These are phyloP conservation scores for Saksenaea oblongispora DNA, from an alignment of 371 early-diverging fungal species.

Conservation along the genomic window DNA sequence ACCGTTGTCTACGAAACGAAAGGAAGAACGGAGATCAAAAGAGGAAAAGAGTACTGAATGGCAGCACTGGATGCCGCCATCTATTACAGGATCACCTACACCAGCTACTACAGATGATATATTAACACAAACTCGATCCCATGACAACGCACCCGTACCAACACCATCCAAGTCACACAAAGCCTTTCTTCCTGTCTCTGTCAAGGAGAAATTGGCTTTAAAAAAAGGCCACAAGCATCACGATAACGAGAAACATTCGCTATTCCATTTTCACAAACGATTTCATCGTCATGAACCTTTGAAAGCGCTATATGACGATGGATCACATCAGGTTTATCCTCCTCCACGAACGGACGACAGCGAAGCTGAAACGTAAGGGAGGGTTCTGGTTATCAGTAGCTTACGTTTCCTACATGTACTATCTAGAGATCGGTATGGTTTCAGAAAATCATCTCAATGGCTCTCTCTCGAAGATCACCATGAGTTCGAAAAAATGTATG, in stretches of 20 bases:
- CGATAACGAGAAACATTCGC: slow-evolving; percentile 6
- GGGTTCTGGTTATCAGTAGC: background rate
- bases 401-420: background rate
- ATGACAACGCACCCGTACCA: background rate
- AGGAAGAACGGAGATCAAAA: background rate
- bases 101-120: background rate
- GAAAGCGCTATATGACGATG: background rate
- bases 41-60: background rate
- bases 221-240: background rate
- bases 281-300: slow-evolving; percentile 11
- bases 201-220: background rate
- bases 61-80: background rate
- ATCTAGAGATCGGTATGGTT: slow-evolving; percentile 61
- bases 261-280: slow-evolving; percentile 18
- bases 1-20: background rate
- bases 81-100: background rate
- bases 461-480: slow-evolving; percentile 48
- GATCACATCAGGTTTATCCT: slow-evolving; percentile 11
- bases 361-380: slow-evolving; percentile 19
- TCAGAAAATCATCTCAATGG: slow-evolving; percentile 56
- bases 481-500: slow-evolving; percentile 50
- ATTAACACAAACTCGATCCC: background rate
- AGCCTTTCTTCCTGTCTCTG: background rate
- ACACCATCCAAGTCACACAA: background rate
- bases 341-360: slow-evolving; percentile 15